Evolutionary conservation across 169 alveolate genomes (phyloP).

Genomic region (Plasmodium malariae): DNA sequence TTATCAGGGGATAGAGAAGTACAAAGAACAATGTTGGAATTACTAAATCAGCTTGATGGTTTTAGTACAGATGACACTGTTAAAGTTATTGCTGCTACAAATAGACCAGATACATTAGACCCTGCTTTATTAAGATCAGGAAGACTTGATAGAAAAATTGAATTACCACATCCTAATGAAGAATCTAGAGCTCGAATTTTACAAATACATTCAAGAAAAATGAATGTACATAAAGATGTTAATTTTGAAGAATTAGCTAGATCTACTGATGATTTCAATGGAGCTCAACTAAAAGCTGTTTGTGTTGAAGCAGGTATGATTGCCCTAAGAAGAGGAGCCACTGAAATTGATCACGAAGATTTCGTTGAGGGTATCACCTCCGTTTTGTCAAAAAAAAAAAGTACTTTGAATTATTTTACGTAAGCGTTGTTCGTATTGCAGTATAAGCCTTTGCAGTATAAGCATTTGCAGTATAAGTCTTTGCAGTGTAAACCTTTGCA

Average conservation of each 20-base stretch:
- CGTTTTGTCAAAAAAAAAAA: conserved; percentile 98
- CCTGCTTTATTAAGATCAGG: conserved; percentile 99
- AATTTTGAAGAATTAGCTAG: conserved; percentile 97
- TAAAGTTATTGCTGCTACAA: conserved; percentile 98
- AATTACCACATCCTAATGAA: conserved; percentile 99
- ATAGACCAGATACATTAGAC: conserved; percentile 98
- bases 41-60: conserved; percentile 97
- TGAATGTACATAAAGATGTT: conserved; percentile 97
- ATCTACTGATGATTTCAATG: conserved; percentile 98
- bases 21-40: conserved; percentile 99
- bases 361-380: conserved; percentile 98
- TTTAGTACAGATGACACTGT: conserved; percentile 93
- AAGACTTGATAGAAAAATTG: conserved; percentile 99
- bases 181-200: conserved; percentile 96
- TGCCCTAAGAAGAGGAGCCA: conserved; percentile 97
- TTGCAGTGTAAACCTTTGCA: too few species aligned
- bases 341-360: conserved; percentile 98
- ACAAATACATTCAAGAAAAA: conserved; percentile 98
- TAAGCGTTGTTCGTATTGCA: too few species aligned
- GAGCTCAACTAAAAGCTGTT: conserved; percentile 98
- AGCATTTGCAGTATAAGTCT: too few species aligned
- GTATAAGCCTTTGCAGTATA: too few species aligned
- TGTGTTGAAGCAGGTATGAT: conserved; percentile 99
- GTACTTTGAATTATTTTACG: conserved; percentile 96
- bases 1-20: conserved; percentile 99